Evolutionary conservation across 129 eudicot genomes (phyloP), one percentile per base, ranked within the genome.

Genomic region (Silybum marianum): DNA sequence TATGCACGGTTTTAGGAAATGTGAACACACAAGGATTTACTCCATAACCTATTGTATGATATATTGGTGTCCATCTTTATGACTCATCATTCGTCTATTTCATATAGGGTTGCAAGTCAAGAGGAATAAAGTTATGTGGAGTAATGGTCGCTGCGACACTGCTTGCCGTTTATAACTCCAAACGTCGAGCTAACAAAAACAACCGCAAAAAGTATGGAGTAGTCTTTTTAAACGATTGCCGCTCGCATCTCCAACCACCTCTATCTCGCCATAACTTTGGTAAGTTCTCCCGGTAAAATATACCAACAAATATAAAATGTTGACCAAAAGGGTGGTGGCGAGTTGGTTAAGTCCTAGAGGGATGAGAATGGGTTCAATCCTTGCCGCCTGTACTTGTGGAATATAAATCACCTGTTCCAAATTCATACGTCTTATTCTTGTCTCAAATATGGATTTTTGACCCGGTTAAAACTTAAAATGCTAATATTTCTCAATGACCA

Each of bases 41-140:
- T 38, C 7, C 42, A 7, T 7, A 9, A 9, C 13, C 12, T 40
- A 40, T 40, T 40, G 46, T 40, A 9, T 40, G 46, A 40, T 8
- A 40, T 40, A 40, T 42, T 0, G 51, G 3, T 42, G 16, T 42
- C 16, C 16, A 75, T 48, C 14, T 54, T 16, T 58, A 25, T n/a
- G 63, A 30, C 39, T 18, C 21, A 79, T 80, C 22, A 60, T 36
- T 62, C n/a, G n/a, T n/a, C 10, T 21, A 42, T 58, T 60, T 63
- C 14, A 28, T 10, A 7, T 65, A 88, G 92, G 88, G 90, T 6
- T 86, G 90, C 87, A 84, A 86, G 82, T 74, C 82, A 3, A 89
- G 84, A 82, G 90, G 93, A 69, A 84, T 89, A 66, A 89, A 89
- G n/a, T 79, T 89, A 28, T 89, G 93, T 58, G 93, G 93, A 25